These are phyloP conservation scores for Hyphopichia burtonii DNA, from an alignment of 1,139 yeast genomes.

Conservation along the genomic window DNA sequence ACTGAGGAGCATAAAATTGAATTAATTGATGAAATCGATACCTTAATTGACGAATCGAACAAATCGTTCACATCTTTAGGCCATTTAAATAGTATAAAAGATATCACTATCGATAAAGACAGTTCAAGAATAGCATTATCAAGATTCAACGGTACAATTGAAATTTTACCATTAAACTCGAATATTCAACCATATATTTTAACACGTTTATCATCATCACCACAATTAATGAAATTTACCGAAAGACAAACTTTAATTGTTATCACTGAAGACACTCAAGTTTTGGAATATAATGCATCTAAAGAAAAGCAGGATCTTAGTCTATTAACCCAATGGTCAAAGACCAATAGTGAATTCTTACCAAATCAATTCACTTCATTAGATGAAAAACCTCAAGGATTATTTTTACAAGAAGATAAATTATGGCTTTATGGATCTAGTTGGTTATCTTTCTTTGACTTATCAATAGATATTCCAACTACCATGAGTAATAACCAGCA, in stretches of 20 bases:
- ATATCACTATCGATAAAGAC: constrained; percentile 47
- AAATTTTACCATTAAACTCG: constrained; percentile 36
- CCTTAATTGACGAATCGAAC: constrained; percentile 23
- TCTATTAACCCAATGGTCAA: constrained; percentile 76
- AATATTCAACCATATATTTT: constrained; percentile 23
- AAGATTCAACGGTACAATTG: constrained; percentile 66
- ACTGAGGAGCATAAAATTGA: constrained; percentile 20
- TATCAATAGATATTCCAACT: constrained; percentile 56
- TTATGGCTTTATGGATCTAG: constrained; percentile 88
- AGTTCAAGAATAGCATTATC: constrained; percentile 51
- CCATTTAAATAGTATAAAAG: constrained; percentile 47
- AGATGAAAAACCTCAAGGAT: constrained; percentile 73
- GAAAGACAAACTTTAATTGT: constrained; percentile 53
- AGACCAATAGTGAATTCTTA: constrained; percentile 67
- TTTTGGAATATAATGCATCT: constrained; percentile 57
- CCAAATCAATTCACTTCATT: constrained; percentile 63
- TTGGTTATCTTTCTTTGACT: constrained; percentile 78
- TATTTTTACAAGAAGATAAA: constrained; percentile 45
- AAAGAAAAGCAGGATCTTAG: constrained; percentile 22
- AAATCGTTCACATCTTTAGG: constrained; percentile 22
- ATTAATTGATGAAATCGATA: constrained; percentile 42
- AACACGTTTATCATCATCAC: constrained; percentile 55
- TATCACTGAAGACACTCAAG: constrained; percentile 70
- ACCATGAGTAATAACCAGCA: not conserved
- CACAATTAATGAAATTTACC: constrained; percentile 65